Evolutionary conservation across 2,329 filamentous ascomycete species (phyloP), one percentile per base, ranked within the genome.

Genomic region (Colletotrichum eleusines): DNA sequence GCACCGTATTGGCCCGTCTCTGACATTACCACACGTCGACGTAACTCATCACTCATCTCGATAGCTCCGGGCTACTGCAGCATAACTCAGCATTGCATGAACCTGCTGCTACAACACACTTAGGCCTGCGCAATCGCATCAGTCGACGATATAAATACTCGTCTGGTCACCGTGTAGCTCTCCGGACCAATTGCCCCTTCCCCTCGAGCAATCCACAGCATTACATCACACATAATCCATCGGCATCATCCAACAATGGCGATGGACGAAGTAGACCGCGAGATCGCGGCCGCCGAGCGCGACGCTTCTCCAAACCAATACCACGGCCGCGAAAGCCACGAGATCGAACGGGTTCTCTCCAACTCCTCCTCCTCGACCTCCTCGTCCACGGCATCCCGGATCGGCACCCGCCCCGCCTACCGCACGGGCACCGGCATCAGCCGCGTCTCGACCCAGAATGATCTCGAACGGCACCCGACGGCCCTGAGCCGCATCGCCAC

Each of bases 401-500:
- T 8, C 20, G 61, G 33, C 11, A 35, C 40, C 23, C 80, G 73
- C 72, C 78, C 80, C 12, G 76, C 76, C 40, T 76, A 76, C 54
- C 81, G 83, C 65, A 78, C 84, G 67, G 66, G 62, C 63, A 82
- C 81, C 61, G 80, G 77, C 69, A 86, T 93, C 81, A 89, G 87
- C 76, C 85, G 90, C 63, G 78, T 89, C n/a, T 85, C 89, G 6
- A 93, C 91, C 5, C 86, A 90, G 73, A 82, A 84, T 74, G 91
- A 94, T 76, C 85, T 94, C 48, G 91, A 93, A 78, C 85, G 90
- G 68, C 88, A 93, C 74, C 88, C 88, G 23, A 93, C 91, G 11
- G 90, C 88, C 64, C 83, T 95, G 70, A 89, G 88, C 77, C 88
- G 92, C 46, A 94, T 95, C 73, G 87, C 91, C 55, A 94, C 92